Percentiles rank a stretch among this genome's conserved stretches.
phyloP scores from a whole-genome alignment of 805 yeast species.

The Metschnikowia lachancei region DNA sequence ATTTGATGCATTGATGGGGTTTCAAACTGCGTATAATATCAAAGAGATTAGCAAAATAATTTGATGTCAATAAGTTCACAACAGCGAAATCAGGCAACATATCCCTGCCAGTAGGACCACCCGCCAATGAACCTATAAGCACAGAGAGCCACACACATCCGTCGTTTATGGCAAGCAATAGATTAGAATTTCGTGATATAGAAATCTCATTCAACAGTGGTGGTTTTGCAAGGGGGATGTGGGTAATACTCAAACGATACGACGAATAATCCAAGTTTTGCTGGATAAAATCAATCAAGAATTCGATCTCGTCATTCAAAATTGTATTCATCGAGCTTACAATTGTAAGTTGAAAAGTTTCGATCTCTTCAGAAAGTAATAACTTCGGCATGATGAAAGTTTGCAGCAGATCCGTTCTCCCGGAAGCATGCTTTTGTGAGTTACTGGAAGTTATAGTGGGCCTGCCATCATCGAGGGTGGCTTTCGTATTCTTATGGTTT shows the following conservation, averaged over 20 bases:
- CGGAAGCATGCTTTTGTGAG: constrained; percentile 3
- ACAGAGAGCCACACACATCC: constrained; percentile 34
- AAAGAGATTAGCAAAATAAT: constrained; percentile 39
- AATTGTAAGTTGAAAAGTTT: constrained; percentile 23
- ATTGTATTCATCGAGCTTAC: constrained; percentile 20
- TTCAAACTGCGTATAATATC: constrained; percentile 32
- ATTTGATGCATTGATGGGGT: constrained; percentile 42
- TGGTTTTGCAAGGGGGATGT: constrained; percentile 4
- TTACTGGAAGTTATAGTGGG: constrained; percentile 7
- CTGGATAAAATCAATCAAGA: constrained; percentile 21
- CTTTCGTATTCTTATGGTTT: constrained; percentile 33
- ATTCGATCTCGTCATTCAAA: constrained; percentile 22
- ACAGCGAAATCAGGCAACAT: constrained; percentile 31
- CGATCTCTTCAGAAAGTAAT: constrained; percentile 23
- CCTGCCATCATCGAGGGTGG: constrained; percentile 17
- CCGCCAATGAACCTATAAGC: constrained; percentile 18
- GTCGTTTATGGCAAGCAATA: constrained; percentile 38
- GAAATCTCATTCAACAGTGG: constrained; percentile 18
- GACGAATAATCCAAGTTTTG: background rate
- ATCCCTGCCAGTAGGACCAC: constrained; percentile 11
- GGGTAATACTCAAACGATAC: constrained; percentile 9
- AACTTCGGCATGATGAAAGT: constrained; percentile 41
- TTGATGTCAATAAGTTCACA: constrained; percentile 39
- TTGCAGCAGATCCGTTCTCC: constrained; percentile 15
- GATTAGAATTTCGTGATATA: constrained; percentile 24